phyloP scores from a whole-genome alignment of 495 filamentous ascomycete species.

The Aspergillus mulundensis region DNA sequence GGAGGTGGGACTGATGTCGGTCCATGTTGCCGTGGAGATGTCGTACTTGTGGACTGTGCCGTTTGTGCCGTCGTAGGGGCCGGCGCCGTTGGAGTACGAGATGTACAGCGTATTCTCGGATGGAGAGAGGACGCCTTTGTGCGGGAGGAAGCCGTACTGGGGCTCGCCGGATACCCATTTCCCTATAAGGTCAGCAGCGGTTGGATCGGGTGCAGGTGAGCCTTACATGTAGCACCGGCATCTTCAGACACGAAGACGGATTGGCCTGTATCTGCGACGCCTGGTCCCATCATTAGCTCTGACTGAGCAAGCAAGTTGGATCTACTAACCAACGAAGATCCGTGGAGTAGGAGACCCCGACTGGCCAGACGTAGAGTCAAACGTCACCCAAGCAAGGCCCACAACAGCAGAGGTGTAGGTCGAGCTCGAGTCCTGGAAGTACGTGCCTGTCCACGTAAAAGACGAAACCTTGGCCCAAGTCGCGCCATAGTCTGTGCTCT shows the following conservation, averaged over 20 bases:
- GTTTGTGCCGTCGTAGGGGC: slow-evolving; percentile 17
- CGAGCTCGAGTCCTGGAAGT: slow-evolving; percentile 11
- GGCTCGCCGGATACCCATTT: slow-evolving; percentile 16
- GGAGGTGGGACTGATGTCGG: slow-evolving; percentile 16
- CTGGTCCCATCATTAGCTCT: background rate
- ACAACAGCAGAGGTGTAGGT: slow-evolving; percentile 8
- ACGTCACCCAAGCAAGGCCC: slow-evolving; percentile 17
- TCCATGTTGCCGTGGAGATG: slow-evolving; percentile 13
- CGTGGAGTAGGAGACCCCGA: slow-evolving; percentile 10
- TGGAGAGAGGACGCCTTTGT: slow-evolving; percentile 15
- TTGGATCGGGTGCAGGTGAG: background rate
- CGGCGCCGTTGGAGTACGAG: slow-evolving; percentile 12
- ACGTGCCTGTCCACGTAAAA: slow-evolving; percentile 14
- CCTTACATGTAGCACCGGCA: slow-evolving; percentile 15
- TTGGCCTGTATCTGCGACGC: slow-evolving; percentile 7
- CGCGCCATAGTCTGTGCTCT: slow-evolving; percentile 13
- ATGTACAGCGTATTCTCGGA: slow-evolving; percentile 11
- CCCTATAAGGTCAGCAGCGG: slow-evolving; percentile 2
- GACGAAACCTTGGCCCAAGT: slow-evolving; percentile 13
- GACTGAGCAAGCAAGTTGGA: background rate
- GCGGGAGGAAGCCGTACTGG: slow-evolving; percentile 14
- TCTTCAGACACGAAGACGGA: slow-evolving; percentile 17
- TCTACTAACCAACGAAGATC: slow-evolving; percentile 15
- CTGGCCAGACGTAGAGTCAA: slow-evolving; percentile 12
- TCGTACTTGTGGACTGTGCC: slow-evolving; percentile 17